phyloP scores from a whole-genome alignment of 306 rosid species.

The Cucurbita moschata region DNA sequence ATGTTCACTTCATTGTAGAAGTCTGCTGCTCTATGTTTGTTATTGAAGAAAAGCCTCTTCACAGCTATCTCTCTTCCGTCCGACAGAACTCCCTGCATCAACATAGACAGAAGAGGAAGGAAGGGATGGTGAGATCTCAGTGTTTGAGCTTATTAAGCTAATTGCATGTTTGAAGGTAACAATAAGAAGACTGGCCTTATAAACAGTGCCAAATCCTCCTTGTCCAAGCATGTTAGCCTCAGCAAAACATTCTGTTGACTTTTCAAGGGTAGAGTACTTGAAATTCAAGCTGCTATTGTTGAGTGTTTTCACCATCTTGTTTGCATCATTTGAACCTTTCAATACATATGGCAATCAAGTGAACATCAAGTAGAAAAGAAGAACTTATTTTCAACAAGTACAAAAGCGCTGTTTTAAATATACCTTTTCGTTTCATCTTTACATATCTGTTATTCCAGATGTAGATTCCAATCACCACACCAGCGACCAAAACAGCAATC shows the following conservation, averaged over 20 bases:
- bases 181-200: slow-evolving; percentile 38
- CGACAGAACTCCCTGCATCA: slow-evolving; percentile 44
- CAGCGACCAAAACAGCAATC: slow-evolving; percentile 40
- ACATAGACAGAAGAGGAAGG: background rate
- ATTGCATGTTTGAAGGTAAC: background rate
- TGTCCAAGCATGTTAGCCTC: slow-evolving; percentile 71
- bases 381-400: background rate
- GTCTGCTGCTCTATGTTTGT: slow-evolving; percentile 70
- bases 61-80: slow-evolving; percentile 96
- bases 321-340: slow-evolving; percentile 54
- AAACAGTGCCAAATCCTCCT: slow-evolving; percentile 94
- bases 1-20: slow-evolving; percentile 85
- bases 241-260: slow-evolving; percentile 60
- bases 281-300: slow-evolving; percentile 69
- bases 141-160: background rate
- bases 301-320: slow-evolving; percentile 48
- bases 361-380: background rate
- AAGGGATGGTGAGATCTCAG: background rate
- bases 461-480: slow-evolving; percentile 36
- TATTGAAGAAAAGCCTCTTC: slow-evolving; percentile 78
- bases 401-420: background rate
- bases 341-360: background rate
- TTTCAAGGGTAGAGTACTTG: slow-evolving; percentile 78
- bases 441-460: slow-evolving; percentile 66
- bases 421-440: slow-evolving; percentile 81